These are phyloP conservation scores for Cephalotrichum gorgonifer DNA, from an alignment of 2,329 filamentous ascomycete genomes.

Conservation along the genomic window DNA sequence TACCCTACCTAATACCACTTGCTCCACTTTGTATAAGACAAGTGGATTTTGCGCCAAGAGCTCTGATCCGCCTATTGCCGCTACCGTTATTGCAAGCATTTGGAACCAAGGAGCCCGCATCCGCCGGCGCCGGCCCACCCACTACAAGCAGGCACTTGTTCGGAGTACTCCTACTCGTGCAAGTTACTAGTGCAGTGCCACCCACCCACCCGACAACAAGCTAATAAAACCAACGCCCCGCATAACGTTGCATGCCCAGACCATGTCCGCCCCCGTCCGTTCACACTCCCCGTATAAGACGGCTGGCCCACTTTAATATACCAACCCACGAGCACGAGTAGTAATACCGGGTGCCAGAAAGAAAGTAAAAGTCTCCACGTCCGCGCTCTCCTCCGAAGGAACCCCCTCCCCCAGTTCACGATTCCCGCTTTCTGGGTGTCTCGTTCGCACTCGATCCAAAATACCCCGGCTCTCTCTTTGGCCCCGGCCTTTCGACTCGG, in stretches of 20 bases:
- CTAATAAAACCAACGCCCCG: too few species aligned
- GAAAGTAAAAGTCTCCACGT: neutral
- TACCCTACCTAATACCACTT: too few species aligned
- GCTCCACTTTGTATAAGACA: too few species aligned
- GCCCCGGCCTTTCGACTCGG: neutral
- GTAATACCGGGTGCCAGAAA: neutral
- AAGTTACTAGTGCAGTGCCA: neutral
- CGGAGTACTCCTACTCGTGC: neutral
- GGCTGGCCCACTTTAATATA: neutral
- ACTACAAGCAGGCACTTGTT: neutral
- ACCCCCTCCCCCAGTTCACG: neutral
- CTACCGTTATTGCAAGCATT: conserved; percentile 1
- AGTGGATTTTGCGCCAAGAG: conserved; percentile 2
- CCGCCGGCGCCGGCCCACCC: too few species aligned
- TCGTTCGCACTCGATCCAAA: neutral
- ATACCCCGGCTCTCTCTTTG: neutral
- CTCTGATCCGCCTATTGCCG: conserved; percentile 1
- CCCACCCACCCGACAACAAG: too few species aligned
- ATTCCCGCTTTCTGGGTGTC: neutral
- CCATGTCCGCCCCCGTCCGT: too few species aligned
- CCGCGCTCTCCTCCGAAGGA: neutral
- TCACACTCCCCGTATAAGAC: neutral
- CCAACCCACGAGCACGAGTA: neutral
- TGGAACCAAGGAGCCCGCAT: neutral
- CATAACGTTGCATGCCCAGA: neutral